Percentiles rank a stretch among this genome's conserved stretches.
Conservation (phyloP, 1,139 yeast genomes). For the Candida gigantensis region DNA sequence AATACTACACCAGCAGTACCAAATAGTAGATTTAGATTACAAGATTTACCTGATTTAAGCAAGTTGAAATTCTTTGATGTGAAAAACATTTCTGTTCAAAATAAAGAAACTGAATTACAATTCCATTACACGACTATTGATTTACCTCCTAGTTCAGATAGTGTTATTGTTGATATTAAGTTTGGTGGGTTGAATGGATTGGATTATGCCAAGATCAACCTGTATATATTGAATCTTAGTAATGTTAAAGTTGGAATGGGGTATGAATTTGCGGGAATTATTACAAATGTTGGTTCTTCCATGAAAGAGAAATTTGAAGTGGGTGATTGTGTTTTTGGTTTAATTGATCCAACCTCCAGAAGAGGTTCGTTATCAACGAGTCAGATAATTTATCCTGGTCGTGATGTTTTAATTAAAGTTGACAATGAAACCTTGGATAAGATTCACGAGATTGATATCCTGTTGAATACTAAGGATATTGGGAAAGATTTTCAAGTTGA, state of each 20-base stretch:
- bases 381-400: conserved; percentile 33
- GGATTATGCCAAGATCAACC: conserved; percentile 41
- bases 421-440: conserved; percentile 25
- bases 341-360: conserved; percentile 33
- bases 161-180: conserved; percentile 39
- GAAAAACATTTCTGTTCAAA: conserved; percentile 44
- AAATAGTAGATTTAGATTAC: conserved; percentile 9
- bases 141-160: conserved; percentile 34
- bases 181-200: conserved; percentile 41
- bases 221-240: conserved; percentile 38
- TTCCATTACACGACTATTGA: conserved; percentile 43
- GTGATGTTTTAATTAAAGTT: conserved; percentile 33
- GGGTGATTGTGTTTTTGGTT: conserved; percentile 42
- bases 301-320: conserved; percentile 24
- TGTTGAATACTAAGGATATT: conserved; percentile 14
- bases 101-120: conserved; percentile 44
- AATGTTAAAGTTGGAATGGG: conserved; percentile 45
- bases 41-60: conserved; percentile 21
- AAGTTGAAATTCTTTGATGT: conserved; percentile 37
- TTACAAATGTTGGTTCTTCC: conserved; percentile 34
- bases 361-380: conserved; percentile 43
- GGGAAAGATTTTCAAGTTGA: conserved; percentile 19
- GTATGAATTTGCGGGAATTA: conserved; percentile 41
- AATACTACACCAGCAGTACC: conserved; percentile 9
- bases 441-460: conserved; percentile 22